These are phyloP conservation scores for Cornus florida DNA, from an alignment of 148 eudicot species.

Conservation along the genomic window DNA sequence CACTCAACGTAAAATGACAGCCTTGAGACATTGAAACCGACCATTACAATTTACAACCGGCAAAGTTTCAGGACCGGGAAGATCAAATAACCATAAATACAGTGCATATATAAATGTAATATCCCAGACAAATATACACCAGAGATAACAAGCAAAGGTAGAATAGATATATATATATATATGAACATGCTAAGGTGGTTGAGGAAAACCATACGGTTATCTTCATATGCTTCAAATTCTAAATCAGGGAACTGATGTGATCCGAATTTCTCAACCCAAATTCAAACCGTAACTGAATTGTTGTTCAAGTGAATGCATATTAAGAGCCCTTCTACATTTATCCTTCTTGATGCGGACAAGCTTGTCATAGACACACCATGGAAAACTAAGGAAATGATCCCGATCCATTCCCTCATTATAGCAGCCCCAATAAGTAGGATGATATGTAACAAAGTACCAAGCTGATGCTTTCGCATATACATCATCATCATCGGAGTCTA, in stretches of 20 bases:
- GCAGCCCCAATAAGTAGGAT: background rate
- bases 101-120: background rate
- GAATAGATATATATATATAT: no score
- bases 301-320: background rate
- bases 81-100: no score
- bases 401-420: background rate
- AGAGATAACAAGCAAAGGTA: background rate
- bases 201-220: background rate
- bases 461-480: background rate
- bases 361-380: background rate
- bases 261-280: no score
- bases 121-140: background rate
- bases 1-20: no score
- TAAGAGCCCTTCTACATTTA: background rate
- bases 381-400: background rate
- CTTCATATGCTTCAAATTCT: background rate
- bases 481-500: conserved; percentile 14
- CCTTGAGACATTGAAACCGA: no score
- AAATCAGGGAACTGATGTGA: background rate
- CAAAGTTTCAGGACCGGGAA: no score
- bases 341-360: background rate
- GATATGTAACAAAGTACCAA: background rate
- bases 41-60: no score
- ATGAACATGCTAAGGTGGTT: no score
- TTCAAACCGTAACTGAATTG: no score